Evolutionary conservation across 768 basidiomycete genomes (phyloP).

Genomic region (Auricularia cornea): DNA sequence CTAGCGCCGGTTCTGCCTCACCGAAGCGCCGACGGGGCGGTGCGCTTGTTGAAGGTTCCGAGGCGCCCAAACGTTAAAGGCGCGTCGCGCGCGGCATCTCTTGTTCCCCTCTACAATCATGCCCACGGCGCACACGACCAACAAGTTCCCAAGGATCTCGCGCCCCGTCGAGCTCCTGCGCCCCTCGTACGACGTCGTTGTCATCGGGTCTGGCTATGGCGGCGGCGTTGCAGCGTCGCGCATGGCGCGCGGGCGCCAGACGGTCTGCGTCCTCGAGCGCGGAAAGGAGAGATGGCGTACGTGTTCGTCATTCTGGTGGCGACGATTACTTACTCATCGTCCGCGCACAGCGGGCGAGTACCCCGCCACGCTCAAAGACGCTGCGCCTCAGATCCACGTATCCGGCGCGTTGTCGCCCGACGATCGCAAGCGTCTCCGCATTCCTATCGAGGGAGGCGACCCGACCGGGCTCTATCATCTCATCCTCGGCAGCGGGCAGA

Average conservation of each 20-base stretch:
- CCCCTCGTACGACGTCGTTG: not conserved
- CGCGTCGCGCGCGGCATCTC: no score
- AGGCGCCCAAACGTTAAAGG: no score
- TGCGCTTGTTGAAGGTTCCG: no score
- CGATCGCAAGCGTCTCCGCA: not conserved
- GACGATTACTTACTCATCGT: no score
- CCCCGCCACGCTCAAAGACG: not conserved
- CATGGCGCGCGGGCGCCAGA: slow-evolving; percentile 2
- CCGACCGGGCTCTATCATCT: slow-evolving; percentile 2
- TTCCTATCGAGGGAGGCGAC: not conserved
- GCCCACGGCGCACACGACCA: not conserved
- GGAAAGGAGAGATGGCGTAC: slow-evolving; percentile 1
- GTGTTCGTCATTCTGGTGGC: not conserved
- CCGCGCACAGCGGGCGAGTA: slow-evolving; percentile 1
- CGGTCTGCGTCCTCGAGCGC: slow-evolving; percentile 1
- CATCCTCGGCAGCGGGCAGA: not conserved
- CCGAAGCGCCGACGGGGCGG: no score
- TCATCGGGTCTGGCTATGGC: slow-evolving; percentile 3
- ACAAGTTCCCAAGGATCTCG: not conserved
- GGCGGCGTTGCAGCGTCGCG: slow-evolving; percentile 6
- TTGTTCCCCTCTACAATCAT: no score
- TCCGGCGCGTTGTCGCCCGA: not conserved
- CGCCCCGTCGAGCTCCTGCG: not conserved
- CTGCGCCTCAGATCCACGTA: slow-evolving; percentile 1
- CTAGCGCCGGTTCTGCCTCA: no score